Base-by-base conservation (phyloP, 768 basidiomycete species). In the Suillus subluteus region DNA sequence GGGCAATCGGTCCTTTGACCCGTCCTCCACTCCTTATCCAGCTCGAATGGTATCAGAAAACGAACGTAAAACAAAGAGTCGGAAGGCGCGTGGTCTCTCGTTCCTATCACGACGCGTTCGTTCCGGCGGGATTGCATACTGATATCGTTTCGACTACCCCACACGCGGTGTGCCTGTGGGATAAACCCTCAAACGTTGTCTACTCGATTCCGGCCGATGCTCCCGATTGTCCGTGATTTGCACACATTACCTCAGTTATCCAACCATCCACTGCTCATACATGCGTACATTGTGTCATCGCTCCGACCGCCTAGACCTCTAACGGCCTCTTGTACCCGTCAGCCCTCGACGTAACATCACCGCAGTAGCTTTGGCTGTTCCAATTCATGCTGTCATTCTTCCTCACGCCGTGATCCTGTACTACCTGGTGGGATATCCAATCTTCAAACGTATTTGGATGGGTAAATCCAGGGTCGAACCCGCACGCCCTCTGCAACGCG, bases 61-160 rank as follows among this genome's bases (percentile, higher is more conserved):
- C 38, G 15, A 61, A 61, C 58, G 58, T 61, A 61, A 61, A 30
- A 6, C 58, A 61, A 61, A 41, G 58, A 59, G 40, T 61, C 23
- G 6, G 18, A 71, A 68, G 64, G 73, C 71, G 69, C 67, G 67
- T 75, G 74, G 66, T 70, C 80, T 40, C 75, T 79, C 16, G 83
- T 61, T 61, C 58, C 58, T 61, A 61, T 61, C 58, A 61, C 40
- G 40, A 61, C 40, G 26, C 58, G 40, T 41, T 41, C 58, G 40
- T 30, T 61, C 58, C 58, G 40, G 38, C 23, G 54, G 54, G 38
- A 40, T 23, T 40, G 9, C 26, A 40, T 41, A 26, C 8, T 23
- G 9, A 11, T 41, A 4, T 43, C 26, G 58, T 41, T 26, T 61
- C 58, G 40, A 16, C 40, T 61, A 61, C 58, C 58, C 58, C 58